A percentile compares a stretch with the other conserved stretches of the same genome.
These are phyloP conservation scores for Amyloporia xantha DNA, from an alignment of 768 basidiomycete genomes.

Conservation along the genomic window DNA sequence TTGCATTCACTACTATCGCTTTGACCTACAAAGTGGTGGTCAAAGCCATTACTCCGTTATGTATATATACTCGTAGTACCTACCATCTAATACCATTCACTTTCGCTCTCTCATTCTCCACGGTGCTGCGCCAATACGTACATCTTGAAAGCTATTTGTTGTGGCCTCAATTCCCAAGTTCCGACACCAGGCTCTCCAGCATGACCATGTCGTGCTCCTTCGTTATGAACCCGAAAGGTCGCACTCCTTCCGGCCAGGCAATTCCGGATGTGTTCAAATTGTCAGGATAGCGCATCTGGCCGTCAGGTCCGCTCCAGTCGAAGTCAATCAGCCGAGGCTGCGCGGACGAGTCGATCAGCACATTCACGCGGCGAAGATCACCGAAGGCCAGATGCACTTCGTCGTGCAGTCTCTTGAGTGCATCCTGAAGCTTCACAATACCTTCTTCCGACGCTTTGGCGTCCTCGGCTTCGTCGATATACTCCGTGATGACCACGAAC, in stretches of 20 bases:
- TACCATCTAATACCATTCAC: too few species aligned
- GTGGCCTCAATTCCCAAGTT: too few species aligned
- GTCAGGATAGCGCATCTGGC: neutral
- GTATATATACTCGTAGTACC: too few species aligned
- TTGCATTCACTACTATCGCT: too few species aligned
- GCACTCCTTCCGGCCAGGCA: neutral
- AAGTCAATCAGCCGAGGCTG: neutral
- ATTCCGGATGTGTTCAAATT: neutral
- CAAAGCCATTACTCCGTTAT: too few species aligned
- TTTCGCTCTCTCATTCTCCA: too few species aligned
- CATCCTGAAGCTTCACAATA: neutral
- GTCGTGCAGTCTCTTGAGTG: neutral
- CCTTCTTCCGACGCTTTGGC: neutral
- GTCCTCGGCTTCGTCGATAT: neutral
- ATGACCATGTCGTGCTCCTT: too few species aligned
- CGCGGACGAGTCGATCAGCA: neutral
- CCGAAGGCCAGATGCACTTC: neutral
- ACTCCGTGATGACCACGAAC: constrained; percentile 1
- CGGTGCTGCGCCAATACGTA: too few species aligned
- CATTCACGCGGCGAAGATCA: neutral
- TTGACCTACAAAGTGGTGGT: too few species aligned
- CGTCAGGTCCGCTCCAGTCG: neutral
- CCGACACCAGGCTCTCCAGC: too few species aligned
- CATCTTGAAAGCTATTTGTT: too few species aligned
- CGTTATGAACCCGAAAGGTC: neutral